These are phyloP conservation scores for Pseudogymnoascus sp. DNA, from an alignment of 2,329 filamentous ascomycete genomes.

Conservation along the genomic window DNA sequence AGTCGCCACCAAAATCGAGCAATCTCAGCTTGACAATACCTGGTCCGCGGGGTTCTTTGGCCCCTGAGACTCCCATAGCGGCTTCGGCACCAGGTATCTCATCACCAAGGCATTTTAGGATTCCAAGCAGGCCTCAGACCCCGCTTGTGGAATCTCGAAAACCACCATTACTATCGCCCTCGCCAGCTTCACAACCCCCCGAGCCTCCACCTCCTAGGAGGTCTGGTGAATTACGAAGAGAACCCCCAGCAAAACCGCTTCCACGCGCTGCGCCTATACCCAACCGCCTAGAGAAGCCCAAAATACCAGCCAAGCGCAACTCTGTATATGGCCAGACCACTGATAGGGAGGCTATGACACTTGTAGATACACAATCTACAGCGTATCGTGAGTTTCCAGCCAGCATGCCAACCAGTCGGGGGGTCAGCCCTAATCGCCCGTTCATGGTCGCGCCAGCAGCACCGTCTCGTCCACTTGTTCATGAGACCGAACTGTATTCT, in stretches of 20 bases:
- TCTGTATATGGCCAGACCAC: constrained; percentile 12
- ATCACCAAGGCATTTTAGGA: constrained; percentile 41
- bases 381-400: background rate
- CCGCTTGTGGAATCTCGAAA: constrained; percentile 41
- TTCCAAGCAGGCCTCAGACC: constrained; percentile 49
- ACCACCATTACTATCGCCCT: constrained; percentile 38
- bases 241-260: constrained; percentile 31
- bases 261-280: constrained; percentile 49
- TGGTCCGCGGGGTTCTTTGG: constrained; percentile 29
- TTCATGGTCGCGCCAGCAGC: background rate
- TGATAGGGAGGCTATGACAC: background rate
- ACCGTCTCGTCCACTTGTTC: background rate
- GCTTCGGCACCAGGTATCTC: constrained; percentile 35
- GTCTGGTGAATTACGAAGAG: constrained; percentile 51
- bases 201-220: constrained; percentile 58
- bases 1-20: constrained; percentile 53
- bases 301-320: constrained; percentile 38
- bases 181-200: constrained; percentile 43
- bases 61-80: constrained; percentile 38
- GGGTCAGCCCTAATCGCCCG: constrained; percentile 1
- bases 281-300: constrained; percentile 74
- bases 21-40: constrained; percentile 20
- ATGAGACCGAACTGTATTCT: background rate
- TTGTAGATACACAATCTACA: background rate
- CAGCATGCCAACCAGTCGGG: background rate